Evolutionary conservation across 2,329 filamentous ascomycete species (phyloP), one percentile per base, ranked within the genome.

Genomic region (Tolypocladium amazonense): DNA sequence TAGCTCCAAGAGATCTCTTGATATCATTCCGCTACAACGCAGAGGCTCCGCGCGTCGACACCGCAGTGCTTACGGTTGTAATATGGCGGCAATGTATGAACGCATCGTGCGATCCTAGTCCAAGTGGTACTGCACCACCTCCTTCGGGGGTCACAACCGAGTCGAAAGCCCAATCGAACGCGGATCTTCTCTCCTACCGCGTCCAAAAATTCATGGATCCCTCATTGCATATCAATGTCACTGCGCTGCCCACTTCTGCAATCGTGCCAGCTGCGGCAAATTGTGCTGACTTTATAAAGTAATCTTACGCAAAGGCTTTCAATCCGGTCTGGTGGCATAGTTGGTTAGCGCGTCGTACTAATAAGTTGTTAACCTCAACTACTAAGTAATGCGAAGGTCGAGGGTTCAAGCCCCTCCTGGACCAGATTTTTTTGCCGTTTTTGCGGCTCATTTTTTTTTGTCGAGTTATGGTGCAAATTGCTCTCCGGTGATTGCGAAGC

Each of bases 331-430:
- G 38, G 35, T 56, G 39, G 55, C 55, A 43, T 43, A 56, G 55
- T 56, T 56, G 55, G 55, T 56, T 56, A 45, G 55, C 38, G 55
- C 55, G 55, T 56, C 38, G 55, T 39, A 56, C 55, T 56, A 56
- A 56, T 56, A 56, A 20, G 35, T 41, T 41, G 35, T 39, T 23
- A 14, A 54, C 8, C 27, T 35, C 50, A 54, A 54, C 50, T 54
- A 15, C 50, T 41, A 54, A 54, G 54, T 56, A 38, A 56, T 56
- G 38, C 39, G 38, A 56, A 56, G 55, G 55, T 56, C 55, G 55
- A 33, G 38, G 38, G 55, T 56, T 56, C 55, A 43, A 56, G 38
- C 55, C 55, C 38, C 38, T 33, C 37, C 35, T 39, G 35, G 55
- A 56, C 37, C 55, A 56, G 39, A 33, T 45, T 43, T 43, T 56